Percentiles rank a stretch among this genome's conserved stretches.
phyloP scores from a whole-genome alignment of 2,329 filamentous ascomycete genomes.

The Neocatenulostroma microsporum region DNA sequence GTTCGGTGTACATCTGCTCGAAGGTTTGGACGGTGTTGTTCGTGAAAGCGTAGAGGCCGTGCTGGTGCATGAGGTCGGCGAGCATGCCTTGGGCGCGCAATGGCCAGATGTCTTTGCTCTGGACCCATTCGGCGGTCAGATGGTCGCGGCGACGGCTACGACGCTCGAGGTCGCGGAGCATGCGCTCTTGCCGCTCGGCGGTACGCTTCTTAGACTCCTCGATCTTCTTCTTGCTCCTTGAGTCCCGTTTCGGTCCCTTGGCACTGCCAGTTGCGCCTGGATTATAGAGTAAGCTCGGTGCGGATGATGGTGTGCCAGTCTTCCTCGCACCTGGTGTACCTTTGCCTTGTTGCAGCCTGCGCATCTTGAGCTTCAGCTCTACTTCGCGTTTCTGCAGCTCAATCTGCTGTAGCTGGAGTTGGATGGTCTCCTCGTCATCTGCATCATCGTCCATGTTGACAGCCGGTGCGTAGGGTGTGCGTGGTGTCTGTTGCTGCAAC shows the following conservation, averaged over 20 bases:
- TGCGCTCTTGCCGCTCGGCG: slow-evolving; percentile 30
- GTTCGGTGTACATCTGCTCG: slow-evolving; percentile 28
- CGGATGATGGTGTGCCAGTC: slow-evolving; percentile 7
- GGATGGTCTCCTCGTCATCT: slow-evolving; percentile 30
- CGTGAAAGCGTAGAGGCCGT: slow-evolving; percentile 27
- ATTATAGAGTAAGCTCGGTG: slow-evolving; percentile 19
- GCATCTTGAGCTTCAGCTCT: slow-evolving; percentile 31
- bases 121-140: slow-evolving; percentile 31
- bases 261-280: slow-evolving; percentile 16
- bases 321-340: slow-evolving; percentile 14
- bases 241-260: slow-evolving; percentile 26
- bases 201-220: slow-evolving; percentile 30
- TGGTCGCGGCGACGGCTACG: slow-evolving; percentile 30
- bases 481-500: slow-evolving; percentile 19
- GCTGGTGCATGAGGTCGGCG: slow-evolving; percentile 31
- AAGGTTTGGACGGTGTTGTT: slow-evolving; percentile 26
- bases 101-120: slow-evolving; percentile 32
- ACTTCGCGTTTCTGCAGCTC: slow-evolving; percentile 30
- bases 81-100: slow-evolving; percentile 28
- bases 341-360: slow-evolving; percentile 24
- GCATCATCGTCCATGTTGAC: slow-evolving; percentile 17
- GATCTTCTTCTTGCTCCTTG: slow-evolving; percentile 32
- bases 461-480: slow-evolving; percentile 14
- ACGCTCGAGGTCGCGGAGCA: slow-evolving; percentile 30
- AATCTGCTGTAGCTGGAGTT: slow-evolving; percentile 30